A percentile compares a stretch with the other conserved stretches of the same genome.
Evolutionary conservation across 192 early-diverging fungal species (phyloP).

Genomic region (Podila epicladia): DNA sequence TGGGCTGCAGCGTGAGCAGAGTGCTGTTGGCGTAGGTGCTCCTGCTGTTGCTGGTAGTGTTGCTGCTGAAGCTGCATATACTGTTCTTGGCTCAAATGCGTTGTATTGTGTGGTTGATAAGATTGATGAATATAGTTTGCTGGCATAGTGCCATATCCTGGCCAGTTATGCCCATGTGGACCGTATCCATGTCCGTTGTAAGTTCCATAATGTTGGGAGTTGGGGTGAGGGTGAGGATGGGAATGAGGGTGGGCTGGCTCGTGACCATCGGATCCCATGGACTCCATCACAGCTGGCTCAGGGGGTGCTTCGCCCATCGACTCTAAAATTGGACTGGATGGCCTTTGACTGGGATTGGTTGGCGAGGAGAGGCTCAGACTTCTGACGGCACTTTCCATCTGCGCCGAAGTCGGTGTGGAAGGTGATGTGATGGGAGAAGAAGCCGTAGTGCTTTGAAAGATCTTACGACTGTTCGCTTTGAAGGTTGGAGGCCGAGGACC

Average conservation of each 20-base stretch:
- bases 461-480: slow-evolving; percentile 31
- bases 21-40: slow-evolving; percentile 32
- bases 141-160: slow-evolving; percentile 18
- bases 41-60: slow-evolving; percentile 25
- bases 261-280: slow-evolving; percentile 39
- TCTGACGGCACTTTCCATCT: slow-evolving; percentile 30
- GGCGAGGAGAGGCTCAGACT: slow-evolving; percentile 25
- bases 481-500: slow-evolving; percentile 45
- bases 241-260: background rate
- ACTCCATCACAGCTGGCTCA: slow-evolving; percentile 30
- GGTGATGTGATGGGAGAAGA: slow-evolving; percentile 7
- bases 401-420: background rate
- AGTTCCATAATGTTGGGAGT: slow-evolving; percentile 1
- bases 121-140: background rate
- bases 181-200: background rate
- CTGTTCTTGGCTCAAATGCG: slow-evolving; percentile 39
- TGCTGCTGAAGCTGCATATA: slow-evolving; percentile 37
- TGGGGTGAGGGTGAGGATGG: background rate
- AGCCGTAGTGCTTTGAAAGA: slow-evolving; percentile 21
- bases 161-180: background rate
- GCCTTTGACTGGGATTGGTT: background rate
- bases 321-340: slow-evolving; percentile 30
- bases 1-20: slow-evolving; percentile 28
- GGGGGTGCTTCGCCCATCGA: slow-evolving; percentile 35
- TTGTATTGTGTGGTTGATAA: slow-evolving; percentile 7